Evolutionary conservation across 257 asterid genomes (phyloP).

Genomic region (Catharanthus roseus): DNA sequence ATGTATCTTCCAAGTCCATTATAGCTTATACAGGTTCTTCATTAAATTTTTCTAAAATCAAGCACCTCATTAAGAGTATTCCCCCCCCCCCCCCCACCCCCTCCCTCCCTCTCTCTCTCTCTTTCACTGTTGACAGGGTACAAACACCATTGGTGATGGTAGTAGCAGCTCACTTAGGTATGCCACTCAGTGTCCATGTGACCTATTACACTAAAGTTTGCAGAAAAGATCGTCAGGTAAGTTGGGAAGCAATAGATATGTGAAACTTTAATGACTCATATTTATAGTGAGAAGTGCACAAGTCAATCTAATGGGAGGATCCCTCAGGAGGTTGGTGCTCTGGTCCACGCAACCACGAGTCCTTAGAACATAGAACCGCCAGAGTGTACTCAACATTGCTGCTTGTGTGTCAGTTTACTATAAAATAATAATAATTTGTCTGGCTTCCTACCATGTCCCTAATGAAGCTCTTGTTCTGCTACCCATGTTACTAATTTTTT

Average conservation of each 20-base stretch:
- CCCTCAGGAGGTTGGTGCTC: not conserved
- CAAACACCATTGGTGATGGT: not conserved
- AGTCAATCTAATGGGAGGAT: not conserved
- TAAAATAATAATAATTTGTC: not conserved
- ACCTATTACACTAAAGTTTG: not conserved
- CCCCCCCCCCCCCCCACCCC: no score
- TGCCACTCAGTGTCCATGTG: not conserved
- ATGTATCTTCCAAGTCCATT: not conserved
- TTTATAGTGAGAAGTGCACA: not conserved
- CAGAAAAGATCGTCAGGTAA: not conserved
- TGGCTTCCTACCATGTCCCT: not conserved
- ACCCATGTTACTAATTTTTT: not conserved
- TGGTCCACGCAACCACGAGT: not conserved
- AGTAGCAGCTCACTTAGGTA: not conserved
- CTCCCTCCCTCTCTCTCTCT: no score
- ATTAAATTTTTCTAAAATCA: not conserved
- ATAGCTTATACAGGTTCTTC: not conserved
- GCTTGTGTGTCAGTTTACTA: not conserved
- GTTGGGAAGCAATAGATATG: not conserved
- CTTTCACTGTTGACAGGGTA: not conserved
- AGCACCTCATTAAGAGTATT: no score
- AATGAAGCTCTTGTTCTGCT: not conserved
- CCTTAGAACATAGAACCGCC: not conserved
- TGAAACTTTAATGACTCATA: not conserved
- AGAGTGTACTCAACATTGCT: not conserved